phyloP scores from a whole-genome alignment of 805 yeast species.

The Zygosaccharomyces rouxii region DNA sequence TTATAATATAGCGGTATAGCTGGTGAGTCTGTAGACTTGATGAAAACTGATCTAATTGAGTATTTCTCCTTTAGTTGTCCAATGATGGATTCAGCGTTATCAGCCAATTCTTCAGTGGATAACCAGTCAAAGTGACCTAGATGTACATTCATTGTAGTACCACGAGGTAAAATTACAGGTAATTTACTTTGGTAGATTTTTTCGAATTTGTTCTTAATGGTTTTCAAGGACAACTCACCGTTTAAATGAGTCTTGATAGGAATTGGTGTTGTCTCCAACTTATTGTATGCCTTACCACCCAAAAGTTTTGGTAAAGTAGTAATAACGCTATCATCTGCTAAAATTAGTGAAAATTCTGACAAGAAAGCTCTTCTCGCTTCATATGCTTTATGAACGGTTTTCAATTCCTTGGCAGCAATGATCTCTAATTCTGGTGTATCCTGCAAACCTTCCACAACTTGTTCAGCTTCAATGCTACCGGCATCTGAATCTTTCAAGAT shows the following conservation, averaged over 20 bases:
- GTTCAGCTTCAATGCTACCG: constrained; percentile 36
- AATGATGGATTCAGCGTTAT: constrained; percentile 56
- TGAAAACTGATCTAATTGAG: constrained; percentile 51
- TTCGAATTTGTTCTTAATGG: constrained; percentile 55
- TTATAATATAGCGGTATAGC: constrained; percentile 77
- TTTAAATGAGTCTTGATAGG: constrained; percentile 48
- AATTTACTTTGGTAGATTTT: constrained; percentile 53
- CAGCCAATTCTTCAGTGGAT: constrained; percentile 47
- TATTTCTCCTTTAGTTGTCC: constrained; percentile 41
- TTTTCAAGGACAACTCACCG: constrained; percentile 40
- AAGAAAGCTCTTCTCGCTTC: constrained; percentile 79
- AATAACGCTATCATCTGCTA: constrained; percentile 79
- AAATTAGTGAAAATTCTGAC: constrained; percentile 64
- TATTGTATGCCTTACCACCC: constrained; percentile 81
- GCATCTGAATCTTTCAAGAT: constrained; percentile 40
- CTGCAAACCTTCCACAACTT: constrained; percentile 56
- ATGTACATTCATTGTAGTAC: constrained; percentile 59
- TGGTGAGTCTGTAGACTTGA: constrained; percentile 72
- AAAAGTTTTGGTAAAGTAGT: constrained; percentile 76
- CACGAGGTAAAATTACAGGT: constrained; percentile 64
- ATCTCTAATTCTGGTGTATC: constrained; percentile 42
- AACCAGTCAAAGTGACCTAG: constrained; percentile 53
- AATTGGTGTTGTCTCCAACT: constrained; percentile 59
- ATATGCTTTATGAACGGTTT: constrained; percentile 80
- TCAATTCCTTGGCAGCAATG: constrained; percentile 67